Evolutionary conservation across 805 yeast genomes (phyloP), one percentile per base, ranked within the genome.

Genomic region (Metschnikowia proteae): DNA sequence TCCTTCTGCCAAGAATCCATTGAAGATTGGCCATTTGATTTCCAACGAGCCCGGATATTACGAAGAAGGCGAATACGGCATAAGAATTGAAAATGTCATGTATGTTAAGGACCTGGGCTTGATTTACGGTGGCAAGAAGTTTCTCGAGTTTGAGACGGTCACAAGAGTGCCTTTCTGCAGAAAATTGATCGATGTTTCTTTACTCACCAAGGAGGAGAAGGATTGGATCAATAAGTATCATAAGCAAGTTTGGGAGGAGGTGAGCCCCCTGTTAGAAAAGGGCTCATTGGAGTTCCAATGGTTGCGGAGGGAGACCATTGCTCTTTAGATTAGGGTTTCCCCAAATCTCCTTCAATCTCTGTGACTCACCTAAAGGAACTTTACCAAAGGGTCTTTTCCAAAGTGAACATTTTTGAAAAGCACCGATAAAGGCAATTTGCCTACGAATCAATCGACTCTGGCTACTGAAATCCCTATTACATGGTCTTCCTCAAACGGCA

Each of bases 101-200:
- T 72, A 60, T 49, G 75, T 76, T 36, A 73, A 71, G 52, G 73
- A 71, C 42, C 58, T 70, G 41, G 76, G 71, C 7, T 63, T 59
- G 46, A 33, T 58, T 0, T 79, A 75, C 65, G 83, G 81, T 46
- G 87, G 81, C 43, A 74, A 72, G 55, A 66, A 70, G 49, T 85
- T 80, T 60, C 76, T 81, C 43, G 81, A 79, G 51, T 90, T 94
- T 63, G 96, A 88, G 52, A 89, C 96, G 55, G 70, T 89, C 45
- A 92, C 98, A 0, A 66, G 83, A 57, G 87, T 88, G 22, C 99
- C 99, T 17, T 86, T 86, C 66, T 88, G 96, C 64, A 75, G 75
- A 54, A 82, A 79, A 44, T 75, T 92, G 61, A 89, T 91, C 50
- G 88, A 90, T 61, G 63, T 57, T 6, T 55, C 59, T 5, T 55